Evolutionary conservation across 768 basidiomycete genomes (phyloP).

Genomic region (Naganishia vishniacii): DNA sequence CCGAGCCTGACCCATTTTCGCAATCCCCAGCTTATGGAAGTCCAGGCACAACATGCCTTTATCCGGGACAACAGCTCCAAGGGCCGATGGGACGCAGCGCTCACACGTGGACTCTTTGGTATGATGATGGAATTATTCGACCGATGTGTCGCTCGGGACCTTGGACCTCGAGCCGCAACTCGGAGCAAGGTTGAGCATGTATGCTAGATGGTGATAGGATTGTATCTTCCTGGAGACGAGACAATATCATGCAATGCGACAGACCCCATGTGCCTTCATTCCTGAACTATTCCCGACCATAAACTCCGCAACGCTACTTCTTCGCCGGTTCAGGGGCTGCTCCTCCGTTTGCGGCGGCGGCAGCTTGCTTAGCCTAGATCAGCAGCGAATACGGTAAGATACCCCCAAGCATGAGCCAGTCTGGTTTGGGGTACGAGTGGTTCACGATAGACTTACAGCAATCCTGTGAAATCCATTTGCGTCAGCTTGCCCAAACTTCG

Average conservation of each 20-base stretch:
- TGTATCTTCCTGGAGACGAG: neutral
- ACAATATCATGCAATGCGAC: neutral
- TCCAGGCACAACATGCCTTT: conserved; percentile 96
- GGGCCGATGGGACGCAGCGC: conserved; percentile 90
- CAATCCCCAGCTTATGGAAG: conserved; percentile 74
- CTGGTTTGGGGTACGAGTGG: neutral
- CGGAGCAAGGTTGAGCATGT: conserved; percentile 66
- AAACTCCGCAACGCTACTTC: neutral
- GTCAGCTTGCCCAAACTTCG: neutral
- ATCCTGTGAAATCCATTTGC: neutral
- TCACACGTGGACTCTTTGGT: conserved; percentile 69
- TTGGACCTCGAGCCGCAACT: conserved; percentile 61
- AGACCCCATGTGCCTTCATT: too few relatives aligned
- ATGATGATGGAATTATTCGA: conserved; percentile 94
- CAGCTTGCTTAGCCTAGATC: conserved; percentile 12
- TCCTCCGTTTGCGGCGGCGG: conserved; percentile 17
- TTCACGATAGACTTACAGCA: conserved; percentile 8
- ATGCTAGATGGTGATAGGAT: conserved; percentile 55
- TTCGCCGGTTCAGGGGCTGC: neutral
- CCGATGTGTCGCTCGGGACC: conserved; percentile 74
- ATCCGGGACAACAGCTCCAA: conserved; percentile 87
- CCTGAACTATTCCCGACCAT: neutral
- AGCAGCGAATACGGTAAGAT: neutral
- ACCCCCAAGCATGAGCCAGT: neutral
- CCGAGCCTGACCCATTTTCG: too few relatives aligned